Evolutionary conservation across 805 yeast species (phyloP), one percentile per base, ranked within the genome.

Genomic region (Saturnispora halmiae): DNA sequence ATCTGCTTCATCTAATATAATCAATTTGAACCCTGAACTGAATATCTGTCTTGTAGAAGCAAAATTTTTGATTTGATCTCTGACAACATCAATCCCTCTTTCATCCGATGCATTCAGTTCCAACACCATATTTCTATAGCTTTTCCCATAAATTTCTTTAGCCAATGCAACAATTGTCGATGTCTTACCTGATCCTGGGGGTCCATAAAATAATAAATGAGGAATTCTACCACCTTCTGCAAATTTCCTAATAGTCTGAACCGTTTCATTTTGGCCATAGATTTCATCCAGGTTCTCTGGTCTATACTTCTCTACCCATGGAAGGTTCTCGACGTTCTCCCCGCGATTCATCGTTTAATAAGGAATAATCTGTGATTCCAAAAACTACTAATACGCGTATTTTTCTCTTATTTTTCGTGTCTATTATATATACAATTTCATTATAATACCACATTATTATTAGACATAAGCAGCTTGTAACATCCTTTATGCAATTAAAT

Each of bases 51-150:
- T 78, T 1, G 98, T 92, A 24, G 90, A 77, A 9, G 98, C 98
- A 65, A 92, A 92, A 51, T 82, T 87, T 69, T 92, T 92, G 66
- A 92, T 87, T 62, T 87, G 96, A 54, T 92, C 92, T 48, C 99
- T 74, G n/a, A 92, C 97, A 34, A 92, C 96, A 52, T 86, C 95
- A 50, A 92, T 92, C 49, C 98, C 98, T 64, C 98, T 75, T 60
- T 92, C 98, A 60, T 92, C 98, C 4, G 94, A 81, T 4, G 98
- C 98, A 62, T 92, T 92, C 59, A 92, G 70, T 58, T 92, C 98
- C 41, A 92, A 65, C 2, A 92, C 96, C 88, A 88, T 87, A 55
- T 86, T 83, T 51, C 72, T 75, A 58, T 83, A 84, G 48, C 77
- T 74, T 14, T 70, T 64, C 2, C 98, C 99, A 56, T 82, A 88